Conservation (phyloP, 257 asterid genomes). For the Verbascum thapsus region DNA sequence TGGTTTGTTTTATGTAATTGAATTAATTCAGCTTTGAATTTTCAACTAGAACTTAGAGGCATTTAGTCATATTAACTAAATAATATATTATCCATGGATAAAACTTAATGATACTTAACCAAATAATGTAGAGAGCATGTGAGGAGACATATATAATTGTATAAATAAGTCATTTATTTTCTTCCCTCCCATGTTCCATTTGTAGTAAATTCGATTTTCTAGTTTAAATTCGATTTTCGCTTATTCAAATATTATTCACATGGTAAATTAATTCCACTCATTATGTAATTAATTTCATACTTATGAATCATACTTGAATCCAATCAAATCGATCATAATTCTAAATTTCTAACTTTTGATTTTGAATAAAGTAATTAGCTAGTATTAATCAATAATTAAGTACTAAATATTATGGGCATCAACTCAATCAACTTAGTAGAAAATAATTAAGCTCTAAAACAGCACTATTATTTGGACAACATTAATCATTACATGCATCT, state of each 20-base stretch:
- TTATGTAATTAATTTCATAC: too few species aligned
- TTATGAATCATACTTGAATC: too few species aligned
- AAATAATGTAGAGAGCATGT: neutral
- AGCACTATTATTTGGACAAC: slow-evolving; percentile 2
- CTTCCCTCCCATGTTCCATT: slow-evolving; percentile 35
- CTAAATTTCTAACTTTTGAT: too few species aligned
- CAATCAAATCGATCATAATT: too few species aligned
- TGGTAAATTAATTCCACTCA: too few species aligned
- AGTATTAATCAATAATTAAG: too few species aligned
- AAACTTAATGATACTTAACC: slow-evolving; percentile 15
- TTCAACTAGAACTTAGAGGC: neutral
- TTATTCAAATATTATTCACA: too few species aligned
- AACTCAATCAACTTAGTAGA: neutral
- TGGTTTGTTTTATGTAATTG: too few species aligned
- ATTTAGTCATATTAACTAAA: neutral
- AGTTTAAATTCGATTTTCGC: too few species aligned
- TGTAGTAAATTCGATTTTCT: too few species aligned
- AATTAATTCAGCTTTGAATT: neutral
- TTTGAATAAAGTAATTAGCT: too few species aligned
- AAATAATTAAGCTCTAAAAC: slow-evolving; percentile 18
- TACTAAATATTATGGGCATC: too few species aligned
- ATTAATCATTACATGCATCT: slow-evolving; percentile 11
- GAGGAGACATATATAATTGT: slow-evolving; percentile 3
- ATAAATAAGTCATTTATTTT: neutral
- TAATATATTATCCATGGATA: neutral